Percentiles rank a stretch among this genome's conserved stretches.
phyloP scores from a whole-genome alignment of 2,329 filamentous ascomycete genomes.

The Plectosphaerella sp. region DNA sequence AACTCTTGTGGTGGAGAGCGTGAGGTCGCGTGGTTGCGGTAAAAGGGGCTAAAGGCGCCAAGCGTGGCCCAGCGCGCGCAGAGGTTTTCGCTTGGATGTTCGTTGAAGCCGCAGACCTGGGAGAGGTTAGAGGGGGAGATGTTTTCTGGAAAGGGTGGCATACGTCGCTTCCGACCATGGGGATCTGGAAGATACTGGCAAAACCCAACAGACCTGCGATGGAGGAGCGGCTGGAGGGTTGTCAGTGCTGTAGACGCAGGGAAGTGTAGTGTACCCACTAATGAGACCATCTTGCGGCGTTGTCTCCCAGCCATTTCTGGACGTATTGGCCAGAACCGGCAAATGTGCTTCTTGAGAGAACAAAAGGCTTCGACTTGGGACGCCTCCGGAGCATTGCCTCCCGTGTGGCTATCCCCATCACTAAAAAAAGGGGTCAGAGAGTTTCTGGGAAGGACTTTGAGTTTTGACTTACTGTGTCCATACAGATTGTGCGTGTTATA shows the following conservation, averaged over 20 bases:
- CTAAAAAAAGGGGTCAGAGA: neutral
- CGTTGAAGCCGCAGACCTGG: constrained; percentile 67
- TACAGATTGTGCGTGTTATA: constrained; percentile 85
- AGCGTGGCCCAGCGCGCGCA: constrained; percentile 73
- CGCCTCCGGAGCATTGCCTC: constrained; percentile 61
- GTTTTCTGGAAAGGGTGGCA: neutral
- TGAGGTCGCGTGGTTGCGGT: constrained; percentile 69
- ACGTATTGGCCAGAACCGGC: constrained; percentile 70
- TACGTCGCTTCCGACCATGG: neutral
- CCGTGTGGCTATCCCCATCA: constrained; percentile 51
- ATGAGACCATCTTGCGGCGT: constrained; percentile 28
- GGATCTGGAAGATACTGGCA: neutral
- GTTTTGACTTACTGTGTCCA: constrained; percentile 22
- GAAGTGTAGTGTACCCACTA: neutral
- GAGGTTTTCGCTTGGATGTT: constrained; percentile 63
- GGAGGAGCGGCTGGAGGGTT: neutral
- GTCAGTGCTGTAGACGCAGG: no score
- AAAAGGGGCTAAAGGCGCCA: constrained; percentile 72
- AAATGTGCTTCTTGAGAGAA: constrained; percentile 83
- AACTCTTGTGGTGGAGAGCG: constrained; percentile 63
- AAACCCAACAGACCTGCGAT: neutral
- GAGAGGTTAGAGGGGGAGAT: constrained; percentile 21
- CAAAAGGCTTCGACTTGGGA: constrained; percentile 70
- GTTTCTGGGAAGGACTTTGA: neutral
- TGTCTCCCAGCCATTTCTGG: constrained; percentile 81